These are phyloP conservation scores for Aspergillus kassunensis DNA, from an alignment of 495 filamentous ascomycete genomes.

Conservation along the genomic window DNA sequence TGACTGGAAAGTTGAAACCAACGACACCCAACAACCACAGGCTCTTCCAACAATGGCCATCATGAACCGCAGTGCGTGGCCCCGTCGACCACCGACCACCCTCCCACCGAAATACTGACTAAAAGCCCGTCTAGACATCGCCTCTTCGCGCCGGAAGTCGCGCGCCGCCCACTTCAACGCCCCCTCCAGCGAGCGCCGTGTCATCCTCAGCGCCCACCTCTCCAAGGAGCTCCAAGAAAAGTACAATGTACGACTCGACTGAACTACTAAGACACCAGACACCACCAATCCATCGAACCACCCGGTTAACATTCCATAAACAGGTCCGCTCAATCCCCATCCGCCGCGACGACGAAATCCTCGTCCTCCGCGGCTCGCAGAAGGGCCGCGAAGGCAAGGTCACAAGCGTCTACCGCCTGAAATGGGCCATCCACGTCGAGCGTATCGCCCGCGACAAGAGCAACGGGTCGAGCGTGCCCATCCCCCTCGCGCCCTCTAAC, in stretches of 20 bases:
- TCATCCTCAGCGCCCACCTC: constrained; percentile 89
- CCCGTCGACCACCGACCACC: too few species aligned
- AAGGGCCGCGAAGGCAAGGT: constrained; percentile 90
- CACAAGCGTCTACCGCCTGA: constrained; percentile 93
- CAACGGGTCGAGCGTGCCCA: constrained; percentile 83
- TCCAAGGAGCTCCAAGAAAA: constrained; percentile 94
- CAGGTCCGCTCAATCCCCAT: constrained; percentile 95
- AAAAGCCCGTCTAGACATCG: constrained; percentile 54
- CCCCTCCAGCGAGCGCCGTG: constrained; percentile 83
- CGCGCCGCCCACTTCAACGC: constrained; percentile 95
- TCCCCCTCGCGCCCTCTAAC: constrained; percentile 87
- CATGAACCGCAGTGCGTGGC: not conserved
- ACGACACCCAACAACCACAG: not conserved
- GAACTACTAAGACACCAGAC: not conserved
- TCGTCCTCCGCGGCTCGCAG: constrained; percentile 78
- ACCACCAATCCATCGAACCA: constrained; percentile 37
- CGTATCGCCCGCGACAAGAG: constrained; percentile 89
- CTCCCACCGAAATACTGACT: too few species aligned
- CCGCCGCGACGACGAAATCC: constrained; percentile 96
- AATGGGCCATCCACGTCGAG: constrained; percentile 91
- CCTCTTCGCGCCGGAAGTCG: constrained; percentile 91
- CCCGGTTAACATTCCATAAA: constrained; percentile 2
- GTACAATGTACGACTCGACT: constrained; percentile 57
- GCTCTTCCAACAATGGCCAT: not conserved
- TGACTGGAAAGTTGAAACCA: not conserved